A percentile compares a stretch with the other conserved stretches of the same genome.
Conservation (phyloP, 2,329 filamentous ascomycete species). For the Fusarium continuum region DNA sequence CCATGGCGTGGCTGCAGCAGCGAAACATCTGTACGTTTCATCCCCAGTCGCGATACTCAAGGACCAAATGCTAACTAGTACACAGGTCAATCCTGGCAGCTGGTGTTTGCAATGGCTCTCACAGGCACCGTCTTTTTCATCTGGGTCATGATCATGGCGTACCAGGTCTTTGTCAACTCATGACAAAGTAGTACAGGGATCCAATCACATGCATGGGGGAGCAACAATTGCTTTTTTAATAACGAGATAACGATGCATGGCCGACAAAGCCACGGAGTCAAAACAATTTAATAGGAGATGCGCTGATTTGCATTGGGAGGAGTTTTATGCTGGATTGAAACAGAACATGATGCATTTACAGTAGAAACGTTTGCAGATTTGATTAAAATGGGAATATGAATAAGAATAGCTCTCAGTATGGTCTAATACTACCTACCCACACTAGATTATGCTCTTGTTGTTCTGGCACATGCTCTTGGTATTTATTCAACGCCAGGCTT, state of each 20-base stretch:
- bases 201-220: neutral
- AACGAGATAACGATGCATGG: slow-evolving; percentile 37
- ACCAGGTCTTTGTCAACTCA: slow-evolving; percentile 67
- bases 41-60: fast-evolving
- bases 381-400: neutral
- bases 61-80: slow-evolving; percentile 24
- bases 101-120: slow-evolving; percentile 70
- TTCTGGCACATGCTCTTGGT: too few species aligned
- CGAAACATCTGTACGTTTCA: slow-evolving; percentile 66
- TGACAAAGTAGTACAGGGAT: slow-evolving; percentile 15
- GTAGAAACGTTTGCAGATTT: neutral
- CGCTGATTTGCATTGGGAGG: slow-evolving; percentile 21
- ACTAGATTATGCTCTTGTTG: too few species aligned
- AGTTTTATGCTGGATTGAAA: slow-evolving; percentile 11
- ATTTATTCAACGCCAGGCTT: too few species aligned
- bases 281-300: neutral
- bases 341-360: slow-evolving; percentile 17
- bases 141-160: slow-evolving; percentile 76
- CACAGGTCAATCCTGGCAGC: slow-evolving; percentile 69
- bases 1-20: slow-evolving; percentile 72
- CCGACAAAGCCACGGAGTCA: slow-evolving; percentile 28
- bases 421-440: too few species aligned
- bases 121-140: slow-evolving; percentile 68
- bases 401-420: too few species aligned
- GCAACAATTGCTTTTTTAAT: neutral